phyloP scores from a whole-genome alignment of 2,329 filamentous ascomycete genomes.

The Fusarium sp. region DNA sequence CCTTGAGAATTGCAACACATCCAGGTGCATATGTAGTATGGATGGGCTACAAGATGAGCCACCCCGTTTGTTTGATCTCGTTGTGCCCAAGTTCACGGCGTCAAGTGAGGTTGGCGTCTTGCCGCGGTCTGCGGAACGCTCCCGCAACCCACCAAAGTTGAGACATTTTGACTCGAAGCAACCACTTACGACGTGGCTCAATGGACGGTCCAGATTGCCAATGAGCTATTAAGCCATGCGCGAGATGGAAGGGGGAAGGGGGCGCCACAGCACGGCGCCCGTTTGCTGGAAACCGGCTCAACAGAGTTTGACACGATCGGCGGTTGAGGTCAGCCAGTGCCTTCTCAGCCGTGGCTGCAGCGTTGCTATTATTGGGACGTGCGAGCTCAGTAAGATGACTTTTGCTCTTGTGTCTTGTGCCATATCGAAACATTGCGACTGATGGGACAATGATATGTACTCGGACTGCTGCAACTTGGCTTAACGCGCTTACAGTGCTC shows the following conservation, averaged over 20 bases:
- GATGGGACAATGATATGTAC: not conserved
- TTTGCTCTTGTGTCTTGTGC: constrained; percentile 15
- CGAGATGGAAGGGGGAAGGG: constrained; percentile 13
- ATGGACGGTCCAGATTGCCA: not conserved
- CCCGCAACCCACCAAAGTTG: not conserved
- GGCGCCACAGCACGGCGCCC: constrained; percentile 4
- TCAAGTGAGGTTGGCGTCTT: constrained; percentile 2
- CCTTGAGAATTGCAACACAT: not conserved
- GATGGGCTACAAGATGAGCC: not conserved
- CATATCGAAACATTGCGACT: constrained; percentile 13
- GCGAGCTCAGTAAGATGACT: not conserved
- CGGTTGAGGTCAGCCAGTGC: constrained; percentile 15
- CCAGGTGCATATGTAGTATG: not conserved
- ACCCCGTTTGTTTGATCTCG: not conserved
- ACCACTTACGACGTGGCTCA: constrained; percentile 21
- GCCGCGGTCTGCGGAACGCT: constrained; percentile 10
- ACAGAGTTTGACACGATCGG: constrained; percentile 21
- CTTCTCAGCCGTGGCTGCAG: constrained; percentile 21
- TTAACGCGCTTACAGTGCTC: not conserved
- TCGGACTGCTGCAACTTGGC: not conserved
- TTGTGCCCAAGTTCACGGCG: not conserved
- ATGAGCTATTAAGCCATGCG: constrained; percentile 20
- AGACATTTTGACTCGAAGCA: constrained; percentile 16
- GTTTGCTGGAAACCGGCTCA: constrained; percentile 6
- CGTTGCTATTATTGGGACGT: constrained; percentile 30